A percentile compares a stretch with the other conserved stretches of the same genome.
Conservation (phyloP, 345 rosid species). For the Gossypium anomalum region DNA sequence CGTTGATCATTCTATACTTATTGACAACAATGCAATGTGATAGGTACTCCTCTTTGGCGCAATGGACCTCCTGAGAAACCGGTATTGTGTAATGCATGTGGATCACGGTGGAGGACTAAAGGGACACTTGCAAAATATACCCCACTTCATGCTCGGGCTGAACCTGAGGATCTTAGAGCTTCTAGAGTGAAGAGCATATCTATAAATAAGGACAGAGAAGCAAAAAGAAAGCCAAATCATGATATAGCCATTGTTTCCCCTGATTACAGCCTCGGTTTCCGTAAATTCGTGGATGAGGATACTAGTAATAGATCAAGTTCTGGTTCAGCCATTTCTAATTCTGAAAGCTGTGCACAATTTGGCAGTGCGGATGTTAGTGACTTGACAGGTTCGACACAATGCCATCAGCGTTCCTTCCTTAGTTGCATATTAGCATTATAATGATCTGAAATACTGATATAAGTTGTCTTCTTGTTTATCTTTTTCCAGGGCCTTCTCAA, state of each 20-base stretch:
- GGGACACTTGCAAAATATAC: conserved; percentile 72
- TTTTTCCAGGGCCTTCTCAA: conserved; percentile 72
- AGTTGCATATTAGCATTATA: background rate
- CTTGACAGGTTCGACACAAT: conserved; percentile 62
- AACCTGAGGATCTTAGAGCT: conserved; percentile 43
- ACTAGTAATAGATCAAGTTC: conserved; percentile 91
- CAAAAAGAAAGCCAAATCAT: conserved; percentile 65
- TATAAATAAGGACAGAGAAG: conserved; percentile 52
- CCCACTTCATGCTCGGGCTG: conserved; percentile 70
- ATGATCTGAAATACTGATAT: conserved; percentile 5
- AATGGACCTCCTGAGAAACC: conserved; percentile 91
- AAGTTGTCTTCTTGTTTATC: conserved; percentile 11
- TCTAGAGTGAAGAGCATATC: conserved; percentile 46
- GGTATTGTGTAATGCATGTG: conserved; percentile 79
- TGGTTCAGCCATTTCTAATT: conserved; percentile 95
- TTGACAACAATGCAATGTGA: conserved; percentile 23
- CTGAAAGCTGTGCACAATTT: conserved; percentile 94
- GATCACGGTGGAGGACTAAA: conserved; percentile 83
- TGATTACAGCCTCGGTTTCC: conserved; percentile 50
- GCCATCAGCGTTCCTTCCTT: background rate
- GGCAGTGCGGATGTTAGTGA: conserved; percentile 81
- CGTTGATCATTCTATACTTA: background rate
- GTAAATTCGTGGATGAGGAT: conserved; percentile 69
- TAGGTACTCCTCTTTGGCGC: conserved; percentile 86
- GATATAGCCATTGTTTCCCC: conserved; percentile 36